Base-by-base conservation (phyloP, 495 filamentous ascomycete species). In the Extremus antarcticus region DNA sequence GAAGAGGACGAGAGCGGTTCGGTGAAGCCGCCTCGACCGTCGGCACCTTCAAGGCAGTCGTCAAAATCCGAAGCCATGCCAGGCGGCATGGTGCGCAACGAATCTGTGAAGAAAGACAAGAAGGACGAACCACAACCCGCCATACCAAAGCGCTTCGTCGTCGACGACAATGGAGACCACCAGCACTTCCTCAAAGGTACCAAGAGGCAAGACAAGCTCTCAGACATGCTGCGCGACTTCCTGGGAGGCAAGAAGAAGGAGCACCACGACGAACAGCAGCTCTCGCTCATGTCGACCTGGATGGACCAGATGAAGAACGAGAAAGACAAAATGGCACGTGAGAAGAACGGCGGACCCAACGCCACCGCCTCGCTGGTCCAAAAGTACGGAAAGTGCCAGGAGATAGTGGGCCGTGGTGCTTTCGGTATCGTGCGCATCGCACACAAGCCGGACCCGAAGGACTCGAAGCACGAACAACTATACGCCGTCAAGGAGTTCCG, bases 401-500 rank as follows among this genome's bases (percentile, higher is more conserved):
- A 97, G 71, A 82, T 99, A 47, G 88, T 97, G 19, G 92, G 92
- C n/a, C 88, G 90, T 43, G 92, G 92, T 43, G 92, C 92, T 41
- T 99, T 99, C 65, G 92, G 92, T 41, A 90, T 99, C 51, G 94
- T 99, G 56, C 81, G 94, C 35, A 95, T 97, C 66, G 94, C 92
- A n/a, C 92, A 99, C 76, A 97, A 97, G 70, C 80, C 88, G 39
- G 80, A 91, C 54, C 86, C 89, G 13, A 79, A 74, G 53, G 89
- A 90, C 66, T 85, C 84, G 25, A 81, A 79, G 53, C 74, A 78
- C 43, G 94, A 97, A 70, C 92, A 92, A 71, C 78, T 97, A 11
- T 99, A 90, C 65, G 92, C 92, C 45, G 91, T 99, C 65, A 99
- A 99, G 70, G 92, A 97, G 66, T 99, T 99, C 72, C 88, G 90